These are phyloP conservation scores for Penicillium sp. DNA, from an alignment of 2,329 filamentous ascomycete genomes.

Conservation along the genomic window DNA sequence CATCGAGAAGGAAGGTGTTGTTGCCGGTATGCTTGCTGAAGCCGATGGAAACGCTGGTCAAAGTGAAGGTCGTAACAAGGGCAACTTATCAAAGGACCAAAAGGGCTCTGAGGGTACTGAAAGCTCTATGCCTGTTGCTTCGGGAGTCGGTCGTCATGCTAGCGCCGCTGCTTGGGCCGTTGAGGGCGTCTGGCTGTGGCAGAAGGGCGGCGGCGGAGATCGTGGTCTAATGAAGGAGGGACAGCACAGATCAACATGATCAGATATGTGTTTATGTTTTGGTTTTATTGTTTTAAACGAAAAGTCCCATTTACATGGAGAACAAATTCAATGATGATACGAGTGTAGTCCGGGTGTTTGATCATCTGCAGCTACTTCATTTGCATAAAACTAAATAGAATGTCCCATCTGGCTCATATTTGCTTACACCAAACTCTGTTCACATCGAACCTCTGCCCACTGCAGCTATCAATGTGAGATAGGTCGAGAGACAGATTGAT, in stretches of 20 bases:
- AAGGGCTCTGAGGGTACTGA: not conserved
- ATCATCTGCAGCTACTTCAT: not conserved
- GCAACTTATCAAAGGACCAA: not conserved
- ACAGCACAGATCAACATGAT: conserved; percentile 29
- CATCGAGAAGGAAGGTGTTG: conserved; percentile 72
- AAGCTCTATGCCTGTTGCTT: conserved; percentile 15
- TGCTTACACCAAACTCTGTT: conserved; percentile 10
- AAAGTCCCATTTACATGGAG: not conserved
- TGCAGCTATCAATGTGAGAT: conserved; percentile 17
- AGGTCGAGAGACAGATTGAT: conserved; percentile 23
- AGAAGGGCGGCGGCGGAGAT: conserved; percentile 63
- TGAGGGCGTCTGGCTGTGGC: conserved; percentile 87
- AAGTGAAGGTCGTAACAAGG: conserved; percentile 8
- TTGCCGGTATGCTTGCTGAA: conserved; percentile 76
- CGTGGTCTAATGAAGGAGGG: conserved; percentile 42
- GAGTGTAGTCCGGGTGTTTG: not conserved
- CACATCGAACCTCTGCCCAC: conserved; percentile 2
- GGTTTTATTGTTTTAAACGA: not conserved
- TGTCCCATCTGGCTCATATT: conserved; percentile 21
- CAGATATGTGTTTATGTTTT: not conserved
- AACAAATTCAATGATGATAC: not conserved
- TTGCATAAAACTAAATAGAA: conserved; percentile 2
- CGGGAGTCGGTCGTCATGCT: conserved; percentile 59
- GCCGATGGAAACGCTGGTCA: conserved; percentile 61
- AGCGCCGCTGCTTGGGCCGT: conserved; percentile 82